Evolutionary conservation across 768 basidiomycete species (phyloP), one percentile per base, ranked within the genome.

Genomic region (Lentinula lateritia): DNA sequence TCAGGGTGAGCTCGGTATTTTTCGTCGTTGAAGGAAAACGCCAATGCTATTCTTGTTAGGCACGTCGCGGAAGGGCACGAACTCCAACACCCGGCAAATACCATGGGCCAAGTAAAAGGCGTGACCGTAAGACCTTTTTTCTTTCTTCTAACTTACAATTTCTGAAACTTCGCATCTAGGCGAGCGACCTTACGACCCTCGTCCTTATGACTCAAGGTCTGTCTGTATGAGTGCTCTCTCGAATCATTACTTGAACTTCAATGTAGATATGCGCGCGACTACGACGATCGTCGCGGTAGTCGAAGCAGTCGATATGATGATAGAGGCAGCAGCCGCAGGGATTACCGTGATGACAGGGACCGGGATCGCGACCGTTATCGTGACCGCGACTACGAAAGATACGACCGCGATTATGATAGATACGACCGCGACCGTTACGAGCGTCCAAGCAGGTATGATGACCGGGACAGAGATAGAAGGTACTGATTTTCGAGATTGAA

Each of bases 21-120:
- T 3, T 18, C 6, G 34, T 35, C 3, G 54, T 20, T 34, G 8
- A 4, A 18, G 6, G 32, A 18, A 32, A 43, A 1, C 3, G 28
- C 28, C 28, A 45, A 32, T 41, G 5, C 1, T 0, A n/a, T 55
- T 35, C 28, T 56, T 20, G 61, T 43, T 28, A 32, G 92, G 93
- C 93, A 65, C 90, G 93, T 55, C 89, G 93, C 66, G 93, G 90
- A 60, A 88, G 93, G 63, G 93, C 93, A 16, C 82, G 93, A 65
- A 92, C 93, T 12, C 91, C 96, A 2, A 99, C 96, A 6, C 96
- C 96, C 3, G 96, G 96, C 32, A 78, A 90, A 58, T 99, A 99
- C 82, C 93, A 92, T 64, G 95, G 94, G 0, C 93, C 94, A 52
- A 92, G 94, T 48, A 94, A 95, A 76, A 83, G 91, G 42, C 75